phyloP scores from a whole-genome alignment of 139 green algal genomes.

The Coelastrella sp. region DNA sequence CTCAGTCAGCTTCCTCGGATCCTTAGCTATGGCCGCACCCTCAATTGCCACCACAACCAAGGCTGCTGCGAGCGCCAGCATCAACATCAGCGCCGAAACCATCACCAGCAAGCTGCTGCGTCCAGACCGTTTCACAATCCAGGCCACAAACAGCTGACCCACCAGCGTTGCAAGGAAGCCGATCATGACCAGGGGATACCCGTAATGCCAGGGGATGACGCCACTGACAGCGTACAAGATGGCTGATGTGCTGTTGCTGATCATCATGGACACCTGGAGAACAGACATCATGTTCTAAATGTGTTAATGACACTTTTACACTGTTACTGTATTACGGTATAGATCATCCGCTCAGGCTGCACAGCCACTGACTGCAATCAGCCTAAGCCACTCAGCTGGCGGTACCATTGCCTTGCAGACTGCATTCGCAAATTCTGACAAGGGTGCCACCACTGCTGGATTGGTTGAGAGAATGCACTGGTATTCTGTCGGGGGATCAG shows the following conservation, averaged over 20 bases:
- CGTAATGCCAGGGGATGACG: constrained; percentile 42
- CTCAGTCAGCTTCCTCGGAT: neutral
- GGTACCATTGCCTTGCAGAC: neutral
- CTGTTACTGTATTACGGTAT: constrained; percentile 68
- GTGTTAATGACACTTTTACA: constrained; percentile 68
- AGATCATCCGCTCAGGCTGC: too few species aligned
- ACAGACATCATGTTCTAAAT: constrained; percentile 37
- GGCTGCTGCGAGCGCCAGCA: neutral
- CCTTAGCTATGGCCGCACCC: neutral
- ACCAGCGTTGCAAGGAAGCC: constrained; percentile 1
- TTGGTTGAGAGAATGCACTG: too few species aligned
- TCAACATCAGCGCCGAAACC: constrained; percentile 30
- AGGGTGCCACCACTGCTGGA: too few species aligned
- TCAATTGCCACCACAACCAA: constrained; percentile 16
- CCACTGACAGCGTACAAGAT: constrained; percentile 35
- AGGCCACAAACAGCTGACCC: constrained; percentile 10
- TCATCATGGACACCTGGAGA: neutral
- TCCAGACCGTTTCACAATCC: neutral
- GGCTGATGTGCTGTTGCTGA: constrained; percentile 35
- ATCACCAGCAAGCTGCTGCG: constrained; percentile 31
- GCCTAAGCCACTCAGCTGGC: neutral
- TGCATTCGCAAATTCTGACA: neutral
- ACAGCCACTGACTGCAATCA: neutral
- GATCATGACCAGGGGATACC: neutral
- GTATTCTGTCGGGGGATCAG: too few species aligned